Base-by-base conservation (phyloP, 352 stramenopile genomes). In the Peronospora destructor region DNA sequence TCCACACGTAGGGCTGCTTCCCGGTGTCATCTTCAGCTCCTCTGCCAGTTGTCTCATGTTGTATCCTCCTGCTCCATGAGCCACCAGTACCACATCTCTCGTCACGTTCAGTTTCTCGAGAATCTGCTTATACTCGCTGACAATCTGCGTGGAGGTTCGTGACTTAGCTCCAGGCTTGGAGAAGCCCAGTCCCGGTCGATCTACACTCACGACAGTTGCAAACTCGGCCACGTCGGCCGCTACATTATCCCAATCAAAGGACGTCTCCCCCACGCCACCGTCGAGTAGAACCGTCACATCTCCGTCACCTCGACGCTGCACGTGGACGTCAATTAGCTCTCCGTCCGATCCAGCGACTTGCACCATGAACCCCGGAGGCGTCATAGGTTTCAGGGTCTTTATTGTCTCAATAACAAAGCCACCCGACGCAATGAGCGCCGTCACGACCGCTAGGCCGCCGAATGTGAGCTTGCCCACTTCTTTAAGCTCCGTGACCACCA, bases 161-260 rank as follows among this genome's bases (percentile, higher is more conserved):
- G 76, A 75, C 28, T 63, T 38, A 11, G 37, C 46, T 13, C 66
- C 64, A 13, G 69, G 61, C 23, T 64, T 65, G 12, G 80, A 91
- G 45, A 87, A 91, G 14, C 68, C 80, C 13, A 91, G 52, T n/a
- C 77, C 80, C 4, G 80, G 80, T 3, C 80, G 77, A 39, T 91
- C 80, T 2, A 91, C 79, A 25, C 57, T 63, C 16, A 91, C 49
- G 6, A 89, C 76, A 11, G 55, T 59, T n/a, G 76, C 75, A 29
- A 85, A 85, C 34, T 55, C 35, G 10, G 56, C 59, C 30, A 86
- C 60, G 30, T 83, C 42, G 12, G 56, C 56, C 2, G 62, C 60
- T 40, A 91, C 75, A 51, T 91, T 88, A 41, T 87, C 77, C 74
- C 77, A 91, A 53, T 91, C 80, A 53, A 91, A 91, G 26, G 73